These are phyloP conservation scores for Erysiphe pulchra DNA, from an alignment of 2,329 filamentous ascomycete genomes.

Conservation along the genomic window DNA sequence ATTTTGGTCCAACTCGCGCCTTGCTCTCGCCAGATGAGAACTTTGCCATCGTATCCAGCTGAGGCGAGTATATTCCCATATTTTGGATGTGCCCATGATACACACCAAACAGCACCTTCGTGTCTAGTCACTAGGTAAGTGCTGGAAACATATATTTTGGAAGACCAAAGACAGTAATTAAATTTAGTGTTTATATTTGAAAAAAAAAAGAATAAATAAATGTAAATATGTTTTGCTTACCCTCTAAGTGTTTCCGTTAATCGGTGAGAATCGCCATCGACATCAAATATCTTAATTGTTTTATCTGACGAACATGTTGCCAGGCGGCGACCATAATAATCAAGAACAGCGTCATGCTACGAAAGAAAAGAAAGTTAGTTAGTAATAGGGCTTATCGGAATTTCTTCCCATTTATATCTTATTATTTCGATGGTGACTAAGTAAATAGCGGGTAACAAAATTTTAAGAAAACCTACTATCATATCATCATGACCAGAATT, in stretches of 20 bases:
- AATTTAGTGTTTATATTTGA: too few species aligned
- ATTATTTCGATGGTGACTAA: background rate
- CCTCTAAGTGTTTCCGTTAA: constrained; percentile 85
- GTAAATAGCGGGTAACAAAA: too few species aligned
- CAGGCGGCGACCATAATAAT: constrained; percentile 91
- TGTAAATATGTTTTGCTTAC: constrained; percentile 20
- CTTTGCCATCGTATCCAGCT: constrained; percentile 88
- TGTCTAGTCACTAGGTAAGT: constrained; percentile 29
- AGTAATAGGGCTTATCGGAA: constrained; percentile 3
- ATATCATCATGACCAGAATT: constrained; percentile 93
- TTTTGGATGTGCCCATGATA: constrained; percentile 94
- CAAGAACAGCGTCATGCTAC: constrained; percentile 89
- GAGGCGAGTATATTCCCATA: constrained; percentile 95
- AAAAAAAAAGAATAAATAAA: too few species aligned
- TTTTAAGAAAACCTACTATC: constrained; percentile 41
- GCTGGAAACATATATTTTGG: constrained; percentile 2
- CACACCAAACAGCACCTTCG: constrained; percentile 92
- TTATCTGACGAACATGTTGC: constrained; percentile 96
- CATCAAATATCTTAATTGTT: constrained; percentile 97
- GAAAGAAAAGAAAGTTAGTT: constrained; percentile 2
- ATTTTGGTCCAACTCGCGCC: constrained; percentile 51
- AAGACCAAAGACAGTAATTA: too few species aligned
- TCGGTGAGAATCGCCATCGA: constrained; percentile 77
- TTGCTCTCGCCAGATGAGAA: constrained; percentile 94
- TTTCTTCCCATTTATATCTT: background rate